Conservation (phyloP, 352 stramenopile genomes). For the Phytopythium cucurbitacearum region DNA sequence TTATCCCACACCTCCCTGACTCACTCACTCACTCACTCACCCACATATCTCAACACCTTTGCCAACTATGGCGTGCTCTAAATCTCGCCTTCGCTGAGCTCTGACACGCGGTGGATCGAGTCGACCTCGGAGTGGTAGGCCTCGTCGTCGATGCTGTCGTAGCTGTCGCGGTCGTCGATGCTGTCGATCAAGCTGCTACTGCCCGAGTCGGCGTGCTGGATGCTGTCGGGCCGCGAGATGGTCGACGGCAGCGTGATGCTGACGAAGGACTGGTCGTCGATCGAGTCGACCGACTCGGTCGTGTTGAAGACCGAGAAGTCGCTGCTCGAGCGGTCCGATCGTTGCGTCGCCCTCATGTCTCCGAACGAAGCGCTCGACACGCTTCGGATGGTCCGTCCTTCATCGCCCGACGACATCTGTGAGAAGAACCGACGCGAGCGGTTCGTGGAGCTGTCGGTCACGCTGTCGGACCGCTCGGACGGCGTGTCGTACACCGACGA, state of each 20-base stretch:
- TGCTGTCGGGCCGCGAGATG: background rate
- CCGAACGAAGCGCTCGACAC: conserved; percentile 15
- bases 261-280: conserved; percentile 7
- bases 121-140: conserved; percentile 8
- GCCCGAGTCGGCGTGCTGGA: background rate
- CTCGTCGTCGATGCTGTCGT: background rate
- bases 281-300: conserved; percentile 10
- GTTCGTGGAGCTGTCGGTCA: conserved; percentile 3
- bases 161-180: conserved; percentile 11
- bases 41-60: too few relatives aligned
- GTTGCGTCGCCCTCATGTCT: conserved; percentile 18
- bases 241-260: conserved; percentile 5
- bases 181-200: conserved; percentile 23
- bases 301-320: conserved; percentile 37
- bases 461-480: conserved; percentile 6
- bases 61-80: conserved; percentile 6
- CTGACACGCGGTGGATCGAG: conserved; percentile 19
- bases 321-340: conserved; percentile 24
- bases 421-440: conserved; percentile 1
- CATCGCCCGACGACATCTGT: conserved; percentile 5
- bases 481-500: conserved; percentile 5
- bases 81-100: conserved; percentile 40
- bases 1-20: too few relatives aligned
- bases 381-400: background rate
- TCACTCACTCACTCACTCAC: too few relatives aligned